These are phyloP conservation scores for Populus ilicifolia DNA, from an alignment of 345 rosid species.

Conservation along the genomic window DNA sequence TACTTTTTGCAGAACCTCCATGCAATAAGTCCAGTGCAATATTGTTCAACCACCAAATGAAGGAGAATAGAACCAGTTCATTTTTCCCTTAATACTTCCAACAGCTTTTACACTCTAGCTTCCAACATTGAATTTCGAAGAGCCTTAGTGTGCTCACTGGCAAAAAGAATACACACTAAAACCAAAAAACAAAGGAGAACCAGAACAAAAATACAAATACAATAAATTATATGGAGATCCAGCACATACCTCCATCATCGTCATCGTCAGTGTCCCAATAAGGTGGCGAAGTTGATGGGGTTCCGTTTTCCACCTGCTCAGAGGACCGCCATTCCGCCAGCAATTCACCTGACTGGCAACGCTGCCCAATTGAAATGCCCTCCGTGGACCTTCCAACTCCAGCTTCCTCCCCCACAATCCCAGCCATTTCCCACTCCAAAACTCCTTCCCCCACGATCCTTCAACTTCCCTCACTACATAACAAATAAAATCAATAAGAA, in stretches of 20 bases:
- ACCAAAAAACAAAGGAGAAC: not conserved
- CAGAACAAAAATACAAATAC: not conserved
- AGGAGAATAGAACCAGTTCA: not conserved
- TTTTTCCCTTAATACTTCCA: not conserved
- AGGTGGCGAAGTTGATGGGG: conserved; percentile 79
- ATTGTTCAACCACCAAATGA: not conserved
- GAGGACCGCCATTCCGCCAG: conserved; percentile 91
- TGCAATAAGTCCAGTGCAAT: not conserved
- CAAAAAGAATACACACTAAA: not conserved
- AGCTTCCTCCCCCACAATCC: conserved; percentile 55
- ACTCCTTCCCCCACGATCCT: conserved; percentile 33
- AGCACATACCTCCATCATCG: conserved; percentile 57
- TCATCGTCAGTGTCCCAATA: conserved; percentile 89
- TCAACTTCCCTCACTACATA: conserved; percentile 25
- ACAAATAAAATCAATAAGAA: not conserved
- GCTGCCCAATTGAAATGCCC: conserved; percentile 54
- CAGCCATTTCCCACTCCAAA: conserved; percentile 61
- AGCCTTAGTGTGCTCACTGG: not conserved
- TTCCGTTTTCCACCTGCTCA: conserved; percentile 87
- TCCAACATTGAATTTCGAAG: not conserved
- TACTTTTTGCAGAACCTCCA: not conserved
- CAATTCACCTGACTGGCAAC: conserved; percentile 71
- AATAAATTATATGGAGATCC: not conserved
- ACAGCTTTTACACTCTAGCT: not conserved
- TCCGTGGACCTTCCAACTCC: conserved; percentile 67